Evolutionary conservation across 345 rosid species (phyloP), one percentile per base, ranked within the genome.

Genomic region (Lepidium didymum): DNA sequence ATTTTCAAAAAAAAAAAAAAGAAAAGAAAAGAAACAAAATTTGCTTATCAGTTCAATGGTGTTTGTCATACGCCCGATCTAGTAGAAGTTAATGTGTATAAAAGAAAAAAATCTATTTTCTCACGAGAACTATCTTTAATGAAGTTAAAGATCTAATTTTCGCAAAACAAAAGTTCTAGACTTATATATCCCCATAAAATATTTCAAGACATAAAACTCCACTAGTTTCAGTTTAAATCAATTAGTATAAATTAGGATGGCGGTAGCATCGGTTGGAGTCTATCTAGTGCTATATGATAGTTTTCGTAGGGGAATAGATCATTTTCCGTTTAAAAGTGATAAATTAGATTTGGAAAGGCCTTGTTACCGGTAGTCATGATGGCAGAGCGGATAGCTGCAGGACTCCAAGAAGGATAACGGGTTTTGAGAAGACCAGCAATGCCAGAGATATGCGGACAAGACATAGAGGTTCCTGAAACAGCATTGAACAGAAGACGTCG

Each of bases 381-480:
- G 46, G 97, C 96, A 41, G 97, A 91, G 61, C 69, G 82, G 64
- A 91, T 87, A 27, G 94, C 96, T 3, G 96, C 87, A 27, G 94
- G 93, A 74, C 84, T 85, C 97, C 97, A 91, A 25, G 72, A 64
- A 19, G 96, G 93, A 67, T 88, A 69, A 21, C 87, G 83, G 52
- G 84, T 80, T 75, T 83, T 85, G 35, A 91, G 87, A 64, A 91
- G 93, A 10, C 96, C 93, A 3, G 65, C 92, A 50, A 87, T 67
- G 21, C 96, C 96, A 3, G 97, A 79, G 67, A 91, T 71, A 74
- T 88, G 97, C 72, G 96, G 96, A 72, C 96, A 86, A 3, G 96
- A 88, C 97, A 88, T 91, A 7, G 96, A 89, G 29, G 97, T 91
- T 62, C 97, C 97, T 0, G 96, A 87, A 13, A 59, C 34, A 3